These are phyloP conservation scores for Backusella sp. DNA, from an alignment of 192 early-diverging fungal species.

Conservation along the genomic window DNA sequence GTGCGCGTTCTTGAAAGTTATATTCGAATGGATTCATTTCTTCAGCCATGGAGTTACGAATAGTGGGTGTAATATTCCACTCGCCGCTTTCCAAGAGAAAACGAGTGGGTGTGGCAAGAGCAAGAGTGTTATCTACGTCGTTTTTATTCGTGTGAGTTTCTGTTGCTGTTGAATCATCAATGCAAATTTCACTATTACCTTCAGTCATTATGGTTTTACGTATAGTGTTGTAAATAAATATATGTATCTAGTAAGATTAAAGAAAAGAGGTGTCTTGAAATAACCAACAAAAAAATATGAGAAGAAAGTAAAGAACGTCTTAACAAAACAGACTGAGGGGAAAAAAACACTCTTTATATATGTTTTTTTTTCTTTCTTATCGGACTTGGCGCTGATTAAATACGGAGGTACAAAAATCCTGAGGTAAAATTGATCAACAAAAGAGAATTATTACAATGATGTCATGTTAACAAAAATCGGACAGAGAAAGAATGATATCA, in stretches of 20 bases:
- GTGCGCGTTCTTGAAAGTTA: constrained; percentile 4
- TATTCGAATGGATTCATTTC: constrained; percentile 34
- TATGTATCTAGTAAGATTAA: no score
- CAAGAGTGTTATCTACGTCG: not conserved
- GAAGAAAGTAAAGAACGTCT: not conserved
- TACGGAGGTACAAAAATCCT: not conserved
- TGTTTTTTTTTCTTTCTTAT: not conserved
- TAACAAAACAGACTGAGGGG: not conserved
- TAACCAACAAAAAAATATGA: not conserved
- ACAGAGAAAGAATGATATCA: constrained; percentile 1
- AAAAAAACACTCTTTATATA: not conserved
- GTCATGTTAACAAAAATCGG: not conserved
- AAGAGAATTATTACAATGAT: not conserved
- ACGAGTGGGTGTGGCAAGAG: constrained; percentile 29
- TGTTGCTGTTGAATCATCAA: not conserved
- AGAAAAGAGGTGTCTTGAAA: no score
- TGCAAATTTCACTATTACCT: not conserved
- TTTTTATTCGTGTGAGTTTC: not conserved
- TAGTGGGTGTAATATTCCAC: constrained; percentile 27
- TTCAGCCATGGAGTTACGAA: constrained; percentile 8
- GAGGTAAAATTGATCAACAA: not conserved
- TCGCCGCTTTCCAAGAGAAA: constrained; percentile 31
- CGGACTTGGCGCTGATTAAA: not conserved
- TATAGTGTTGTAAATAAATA: not conserved
- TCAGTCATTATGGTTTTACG: not conserved